Evolutionary conservation across 1,284 basidiomycete species (phyloP), one percentile per base, ranked within the genome.

Genomic region (Ceratobasidium sp.): DNA sequence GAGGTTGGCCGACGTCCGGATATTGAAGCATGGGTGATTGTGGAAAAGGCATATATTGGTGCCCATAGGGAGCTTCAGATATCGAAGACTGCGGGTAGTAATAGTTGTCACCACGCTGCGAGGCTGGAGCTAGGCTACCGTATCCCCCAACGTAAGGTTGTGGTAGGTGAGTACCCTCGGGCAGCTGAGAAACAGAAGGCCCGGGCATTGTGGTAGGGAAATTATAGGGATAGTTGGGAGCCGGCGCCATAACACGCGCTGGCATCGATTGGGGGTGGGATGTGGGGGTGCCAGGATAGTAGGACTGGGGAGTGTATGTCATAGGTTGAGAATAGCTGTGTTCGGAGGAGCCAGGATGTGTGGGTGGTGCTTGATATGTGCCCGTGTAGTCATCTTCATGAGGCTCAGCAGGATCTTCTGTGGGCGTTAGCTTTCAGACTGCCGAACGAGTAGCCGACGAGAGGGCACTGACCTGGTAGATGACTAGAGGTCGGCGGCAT

Each of bases 391-490:
- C 69, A 9, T 51, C 69, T 51, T 72, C 58, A 19, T 62, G 58
- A n/a, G 43, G 58, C 11, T 62, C 58, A 43, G 27, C 27, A 24
- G 69, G 34, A 51, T 56, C 69, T 62, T 48, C 27, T 61, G 54
- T 31, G 46, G n/a, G 58, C 43, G n/a, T 72, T 22, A 72, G 69
- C 69, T 72, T 72, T 62, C 69, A 62, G 69, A 63, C 41, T 16
- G n/a, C 14, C 16, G 58, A 41, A 59, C 8, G n/a, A 22, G 24
- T 41, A 19, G 7, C 16, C 58, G 19, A 19, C n/a, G n/a, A 27
- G 16, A 24, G 3, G 29, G 27, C 34, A 72, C 69, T 61, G 58
- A 72, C 69, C 69, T 62, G 69, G 58, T 29, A 62, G 31, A 22
- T 72, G 37, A 46, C 27, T 72, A n/a, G 69, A 49, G 24, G 69